phyloP scores from a whole-genome alignment of 176 grass and related monocot species.

The Guadua angustifolia region DNA sequence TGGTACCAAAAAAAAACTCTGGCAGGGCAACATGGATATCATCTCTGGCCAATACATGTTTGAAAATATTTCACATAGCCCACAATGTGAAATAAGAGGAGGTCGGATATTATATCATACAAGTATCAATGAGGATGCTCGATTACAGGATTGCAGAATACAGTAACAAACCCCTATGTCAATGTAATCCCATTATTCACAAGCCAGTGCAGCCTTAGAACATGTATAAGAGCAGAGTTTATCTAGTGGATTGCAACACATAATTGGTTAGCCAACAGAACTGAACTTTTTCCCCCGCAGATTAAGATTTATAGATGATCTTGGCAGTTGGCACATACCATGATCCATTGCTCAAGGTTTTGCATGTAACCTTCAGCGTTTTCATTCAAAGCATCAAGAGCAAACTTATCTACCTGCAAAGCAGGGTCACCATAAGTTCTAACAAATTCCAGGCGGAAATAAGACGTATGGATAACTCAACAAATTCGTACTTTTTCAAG shows the following conservation, averaged over 20 bases:
- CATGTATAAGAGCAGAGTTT: neutral
- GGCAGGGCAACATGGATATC: neutral
- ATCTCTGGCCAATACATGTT: constrained; percentile 28
- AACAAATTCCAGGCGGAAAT: constrained; percentile 11
- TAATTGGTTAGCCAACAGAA: neutral
- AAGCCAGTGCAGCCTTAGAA: neutral
- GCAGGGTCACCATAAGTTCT: constrained; percentile 11
- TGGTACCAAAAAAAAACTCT: constrained; percentile 24
- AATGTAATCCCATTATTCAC: constrained; percentile 5
- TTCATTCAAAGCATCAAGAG: constrained; percentile 90
- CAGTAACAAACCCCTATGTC: neutral
- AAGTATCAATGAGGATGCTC: neutral
- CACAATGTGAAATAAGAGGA: neutral
- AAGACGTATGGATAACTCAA: neutral
- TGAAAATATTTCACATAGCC: constrained; percentile 7
- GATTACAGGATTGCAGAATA: constrained; percentile 11
- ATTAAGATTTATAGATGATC: constrained; percentile 1
- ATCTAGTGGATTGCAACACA: constrained; percentile 10
- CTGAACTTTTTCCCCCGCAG: neutral
- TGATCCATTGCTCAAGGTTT: constrained; percentile 90
- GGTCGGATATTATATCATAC: neutral
- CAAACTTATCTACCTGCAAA: constrained; percentile 89
- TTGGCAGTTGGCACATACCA: constrained; percentile 55
- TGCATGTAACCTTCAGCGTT: constrained; percentile 96
- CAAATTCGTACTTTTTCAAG: constrained; percentile 69